Conservation (phyloP, 495 filamentous ascomycete genomes). For the Penicillium simplicissimum region DNA sequence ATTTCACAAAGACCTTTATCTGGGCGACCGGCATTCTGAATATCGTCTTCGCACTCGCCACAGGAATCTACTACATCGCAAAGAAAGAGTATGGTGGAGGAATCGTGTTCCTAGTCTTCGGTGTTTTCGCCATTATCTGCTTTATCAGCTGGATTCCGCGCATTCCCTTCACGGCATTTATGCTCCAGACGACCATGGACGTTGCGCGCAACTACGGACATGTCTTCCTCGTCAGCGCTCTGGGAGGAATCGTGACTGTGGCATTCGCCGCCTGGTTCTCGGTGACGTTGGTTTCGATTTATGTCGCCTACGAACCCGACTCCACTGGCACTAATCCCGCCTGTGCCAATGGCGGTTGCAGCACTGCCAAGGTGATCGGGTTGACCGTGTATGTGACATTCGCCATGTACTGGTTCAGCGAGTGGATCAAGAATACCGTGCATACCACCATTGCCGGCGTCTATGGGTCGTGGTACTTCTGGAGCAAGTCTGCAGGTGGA, state of each 20-base stretch:
- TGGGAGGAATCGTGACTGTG: slow-evolving; percentile 73
- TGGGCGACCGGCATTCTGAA: slow-evolving; percentile 79
- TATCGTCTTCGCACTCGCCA: slow-evolving; percentile 65
- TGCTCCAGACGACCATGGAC: slow-evolving; percentile 86
- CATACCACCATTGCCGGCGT: slow-evolving; percentile 86
- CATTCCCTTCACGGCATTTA: slow-evolving; percentile 86
- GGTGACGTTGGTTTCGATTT: slow-evolving; percentile 63
- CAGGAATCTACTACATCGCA: slow-evolving; percentile 66
- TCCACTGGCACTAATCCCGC: slow-evolving; percentile 54
- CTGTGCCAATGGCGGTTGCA: slow-evolving; percentile 73
- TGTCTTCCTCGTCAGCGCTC: slow-evolving; percentile 78
- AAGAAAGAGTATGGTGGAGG: slow-evolving; percentile 75
- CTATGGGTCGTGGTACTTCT: slow-evolving; percentile 94
- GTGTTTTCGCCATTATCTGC: slow-evolving; percentile 76
- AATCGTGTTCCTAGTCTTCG: slow-evolving; percentile 81
- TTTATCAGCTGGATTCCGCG: slow-evolving; percentile 82
- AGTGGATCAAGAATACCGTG: slow-evolving; percentile 89
- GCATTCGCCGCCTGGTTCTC: slow-evolving; percentile 71
- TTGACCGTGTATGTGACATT: slow-evolving; percentile 86
- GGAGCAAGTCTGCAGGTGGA: slow-evolving; percentile 55
- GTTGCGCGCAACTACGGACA: slow-evolving; percentile 80
- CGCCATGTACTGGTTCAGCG: slow-evolving; percentile 87
- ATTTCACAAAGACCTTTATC: slow-evolving; percentile 87
- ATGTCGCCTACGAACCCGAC: slow-evolving; percentile 74
- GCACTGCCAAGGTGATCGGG: slow-evolving; percentile 74